Conservation (phyloP, 352 stramenopile genomes). For the Globisporangium parvum region DNA sequence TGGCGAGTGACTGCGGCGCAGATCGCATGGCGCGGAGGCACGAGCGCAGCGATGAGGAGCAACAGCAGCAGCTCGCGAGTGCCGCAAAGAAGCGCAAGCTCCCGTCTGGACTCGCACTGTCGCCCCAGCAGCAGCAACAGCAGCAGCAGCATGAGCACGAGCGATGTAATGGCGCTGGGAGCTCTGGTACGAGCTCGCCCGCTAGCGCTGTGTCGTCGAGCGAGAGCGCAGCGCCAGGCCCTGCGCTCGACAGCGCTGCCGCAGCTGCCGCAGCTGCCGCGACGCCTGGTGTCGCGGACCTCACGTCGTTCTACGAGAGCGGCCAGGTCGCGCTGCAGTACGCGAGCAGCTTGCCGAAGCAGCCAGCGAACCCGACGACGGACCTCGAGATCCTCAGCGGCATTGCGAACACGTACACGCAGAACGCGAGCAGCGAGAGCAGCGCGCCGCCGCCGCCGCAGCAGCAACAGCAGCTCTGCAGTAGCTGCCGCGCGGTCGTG, state of each 20-base stretch:
- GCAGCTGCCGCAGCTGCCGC: constrained; percentile 1
- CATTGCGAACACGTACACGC: constrained; percentile 80
- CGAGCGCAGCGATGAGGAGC: constrained; percentile 15
- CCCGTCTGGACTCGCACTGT: constrained; percentile 16
- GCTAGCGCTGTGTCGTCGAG: neutral
- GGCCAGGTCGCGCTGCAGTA: constrained; percentile 24
- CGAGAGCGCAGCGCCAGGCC: neutral
- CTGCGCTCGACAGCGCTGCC: neutral
- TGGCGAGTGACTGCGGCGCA: constrained; percentile 15
- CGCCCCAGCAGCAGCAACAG: neutral
- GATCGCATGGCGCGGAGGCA: constrained; percentile 10
- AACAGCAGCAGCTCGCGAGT: constrained; percentile 1
- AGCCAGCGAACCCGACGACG: constrained; percentile 17
- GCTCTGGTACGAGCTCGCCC: constrained; percentile 12
- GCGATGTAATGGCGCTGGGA: neutral
- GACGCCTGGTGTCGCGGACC: constrained; percentile 19
- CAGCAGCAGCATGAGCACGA: neutral
- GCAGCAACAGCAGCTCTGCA: constrained; percentile 32
- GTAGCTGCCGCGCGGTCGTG: constrained; percentile 54
- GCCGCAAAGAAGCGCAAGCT: constrained; percentile 54
- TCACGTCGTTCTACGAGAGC: constrained; percentile 61
- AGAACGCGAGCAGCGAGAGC: constrained; percentile 32
- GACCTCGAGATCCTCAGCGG: constrained; percentile 79
- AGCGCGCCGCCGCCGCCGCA: neutral
- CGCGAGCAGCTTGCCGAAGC: neutral